Evolutionary conservation across 768 basidiomycete genomes (phyloP).

Genomic region (Tricholoma flavovirens): DNA sequence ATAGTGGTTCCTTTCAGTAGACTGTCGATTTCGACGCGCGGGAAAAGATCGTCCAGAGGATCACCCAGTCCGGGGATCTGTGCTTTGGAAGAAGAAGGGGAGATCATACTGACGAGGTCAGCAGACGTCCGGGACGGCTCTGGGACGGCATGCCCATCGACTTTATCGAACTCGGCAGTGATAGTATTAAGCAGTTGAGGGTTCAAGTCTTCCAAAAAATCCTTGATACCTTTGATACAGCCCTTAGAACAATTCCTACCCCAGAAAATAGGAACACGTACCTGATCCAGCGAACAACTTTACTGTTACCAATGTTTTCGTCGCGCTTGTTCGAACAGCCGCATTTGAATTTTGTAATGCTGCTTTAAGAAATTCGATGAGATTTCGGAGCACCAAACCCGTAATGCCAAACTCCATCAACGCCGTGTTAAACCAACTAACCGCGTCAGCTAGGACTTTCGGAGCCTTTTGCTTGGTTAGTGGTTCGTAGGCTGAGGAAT

Average conservation of each 20-base stretch:
- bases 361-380: conserved; percentile 88
- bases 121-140: conserved; percentile 72
- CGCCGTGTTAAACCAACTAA: conserved; percentile 83
- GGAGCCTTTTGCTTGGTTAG: conserved; percentile 95
- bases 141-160: conserved; percentile 69
- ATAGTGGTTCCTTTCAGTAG: conserved; percentile 81
- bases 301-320: conserved; percentile 86
- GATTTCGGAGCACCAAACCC: conserved; percentile 72
- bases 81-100: conserved; percentile 37
- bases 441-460: conserved; percentile 89
- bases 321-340: conserved; percentile 87
- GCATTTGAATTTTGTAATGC: conserved; percentile 93
- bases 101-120: conserved; percentile 56
- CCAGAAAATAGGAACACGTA: conserved; percentile 24
- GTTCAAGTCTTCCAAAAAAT: conserved; percentile 91
- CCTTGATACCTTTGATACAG: conserved; percentile 68
- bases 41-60: conserved; percentile 90
- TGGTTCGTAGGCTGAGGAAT: conserved; percentile 76
- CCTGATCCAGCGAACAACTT: conserved; percentile 89
- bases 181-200: conserved; percentile 91
- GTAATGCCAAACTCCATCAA: conserved; percentile 88
- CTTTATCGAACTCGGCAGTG: conserved; percentile 87
- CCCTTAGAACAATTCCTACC: not conserved
- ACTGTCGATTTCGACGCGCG: conserved; percentile 87
- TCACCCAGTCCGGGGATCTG: conserved; percentile 42